Base-by-base conservation (phyloP, 1,139 yeast species). In the Suhomyces anneliseae region DNA sequence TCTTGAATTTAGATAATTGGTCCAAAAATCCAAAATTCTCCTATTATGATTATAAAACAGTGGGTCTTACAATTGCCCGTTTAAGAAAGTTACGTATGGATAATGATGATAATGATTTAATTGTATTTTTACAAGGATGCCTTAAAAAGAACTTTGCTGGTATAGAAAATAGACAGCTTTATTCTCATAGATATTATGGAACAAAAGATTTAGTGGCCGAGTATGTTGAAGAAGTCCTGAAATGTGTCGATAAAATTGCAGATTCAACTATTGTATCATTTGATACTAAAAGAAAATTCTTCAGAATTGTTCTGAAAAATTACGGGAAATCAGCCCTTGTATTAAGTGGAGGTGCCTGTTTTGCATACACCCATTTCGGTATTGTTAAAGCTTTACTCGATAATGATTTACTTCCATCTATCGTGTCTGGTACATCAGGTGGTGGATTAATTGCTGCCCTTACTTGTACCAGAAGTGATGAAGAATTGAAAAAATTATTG, bases 371-470 rank as follows among this genome's bases (percentile, higher is more conserved):
- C 29, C 95, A 87, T 65, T 84, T 86, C 65, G 95, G 95, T 1
- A 81, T 87, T 2, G 78, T 87, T 24, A 84, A 83, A 55, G 93
- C 92, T 0, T 64, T 87, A 36, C 66, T 87, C 6, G 90, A 87
- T 51, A 78, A 79, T 47, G 85, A 83, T 57, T 66, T 81, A 43
- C 66, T 87, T 45, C 95, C 95, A 2, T 73, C 75, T 10, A 85
- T 87, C 37, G 72, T 87, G 12, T 81, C 89, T 32, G 95, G 95
- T 1, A 87, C 95, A 0, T 83, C 90, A 2, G 95, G 95, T 2
- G 95, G 95, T 9, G 93, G 90, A 1, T 64, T 86, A n/a, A 81
- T 87, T 27, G 93, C 95, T 0, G 87, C 92, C 0, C 64, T 87
- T 40, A 81, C 87, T 0, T 80, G 92, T 47, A 82, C 90, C 0